These are phyloP conservation scores for Tetracladium maxilliforme DNA, from an alignment of 2,329 filamentous ascomycete species.

Conservation along the genomic window DNA sequence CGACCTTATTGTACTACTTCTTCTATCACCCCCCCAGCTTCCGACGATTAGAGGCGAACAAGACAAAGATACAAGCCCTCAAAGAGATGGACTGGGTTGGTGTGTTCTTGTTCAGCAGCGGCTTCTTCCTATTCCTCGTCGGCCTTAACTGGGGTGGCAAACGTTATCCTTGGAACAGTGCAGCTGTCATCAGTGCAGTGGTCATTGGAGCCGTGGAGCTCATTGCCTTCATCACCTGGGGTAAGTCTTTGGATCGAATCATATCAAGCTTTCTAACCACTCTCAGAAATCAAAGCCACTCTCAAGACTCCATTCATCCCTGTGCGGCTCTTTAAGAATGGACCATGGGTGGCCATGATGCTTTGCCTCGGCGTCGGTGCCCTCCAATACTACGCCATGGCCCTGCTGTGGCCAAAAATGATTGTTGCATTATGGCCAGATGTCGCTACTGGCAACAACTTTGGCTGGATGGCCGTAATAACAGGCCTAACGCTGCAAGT, in stretches of 20 bases:
- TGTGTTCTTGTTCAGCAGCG: slow-evolving; percentile 13
- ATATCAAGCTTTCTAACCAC: no score
- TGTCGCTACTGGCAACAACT: no score
- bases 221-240: slow-evolving; percentile 11
- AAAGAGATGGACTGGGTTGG: slow-evolving; percentile 18
- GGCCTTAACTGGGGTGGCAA: slow-evolving; percentile 16
- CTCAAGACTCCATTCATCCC: slow-evolving; percentile 19
- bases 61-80: slow-evolving; percentile 18
- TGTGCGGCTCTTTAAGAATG: slow-evolving; percentile 19
- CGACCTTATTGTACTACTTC: slow-evolving; percentile 13
- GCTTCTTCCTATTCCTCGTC: slow-evolving; percentile 15
- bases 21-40: slow-evolving; percentile 19
- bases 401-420: slow-evolving; percentile 22
- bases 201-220: slow-evolving; percentile 11
- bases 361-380: slow-evolving; percentile 18
- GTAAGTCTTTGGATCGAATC: slow-evolving; percentile 2
- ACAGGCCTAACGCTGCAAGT: no score
- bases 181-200: slow-evolving; percentile 14
- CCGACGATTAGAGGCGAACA: slow-evolving; percentile 13
- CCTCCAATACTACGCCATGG: slow-evolving; percentile 20
- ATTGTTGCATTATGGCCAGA: slow-evolving; percentile 15
- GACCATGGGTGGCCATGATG: slow-evolving; percentile 14
- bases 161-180: slow-evolving; percentile 16
- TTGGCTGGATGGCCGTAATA: no score
- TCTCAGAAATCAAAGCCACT: slow-evolving; percentile 12